Conservation (phyloP, 2,329 filamentous ascomycete genomes). For the Calonectria leucothoes region DNA sequence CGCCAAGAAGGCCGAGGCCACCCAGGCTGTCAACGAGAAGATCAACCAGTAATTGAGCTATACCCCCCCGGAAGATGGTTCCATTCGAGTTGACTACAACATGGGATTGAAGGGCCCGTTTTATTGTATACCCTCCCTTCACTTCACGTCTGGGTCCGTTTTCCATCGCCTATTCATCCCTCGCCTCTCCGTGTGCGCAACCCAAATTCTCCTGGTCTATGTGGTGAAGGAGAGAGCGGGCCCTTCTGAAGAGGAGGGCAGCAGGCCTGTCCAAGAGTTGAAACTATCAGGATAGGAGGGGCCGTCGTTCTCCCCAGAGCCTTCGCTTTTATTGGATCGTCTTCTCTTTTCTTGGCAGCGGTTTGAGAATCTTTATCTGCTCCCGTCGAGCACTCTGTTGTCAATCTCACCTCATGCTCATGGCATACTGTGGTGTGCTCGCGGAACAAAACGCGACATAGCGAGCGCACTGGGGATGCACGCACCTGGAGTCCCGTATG, state of each 20-base stretch:
- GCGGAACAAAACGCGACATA: background rate
- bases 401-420: background rate
- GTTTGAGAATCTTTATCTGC: constrained; percentile 11
- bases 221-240: background rate
- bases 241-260: background rate
- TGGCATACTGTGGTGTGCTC: background rate
- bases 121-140: constrained; percentile 38
- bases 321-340: background rate
- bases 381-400: constrained; percentile 15
- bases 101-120: constrained; percentile 19
- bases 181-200: background rate
- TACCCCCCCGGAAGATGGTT: background rate
- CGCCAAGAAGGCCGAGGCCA: constrained; percentile 71
- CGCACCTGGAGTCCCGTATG: background rate
- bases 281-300: background rate
- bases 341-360: constrained; percentile 12
- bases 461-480: background rate
- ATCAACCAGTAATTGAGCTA: constrained; percentile 52
- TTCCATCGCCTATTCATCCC: background rate
- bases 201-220: background rate
- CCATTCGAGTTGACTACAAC: constrained; percentile 23
- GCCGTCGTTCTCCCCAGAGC: background rate
- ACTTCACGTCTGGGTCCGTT: constrained; percentile 7
- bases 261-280: constrained; percentile 2
- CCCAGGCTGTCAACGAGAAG: constrained; percentile 66